Conservation (phyloP, 768 basidiomycete species). For the Sarcomyxa edulis region DNA sequence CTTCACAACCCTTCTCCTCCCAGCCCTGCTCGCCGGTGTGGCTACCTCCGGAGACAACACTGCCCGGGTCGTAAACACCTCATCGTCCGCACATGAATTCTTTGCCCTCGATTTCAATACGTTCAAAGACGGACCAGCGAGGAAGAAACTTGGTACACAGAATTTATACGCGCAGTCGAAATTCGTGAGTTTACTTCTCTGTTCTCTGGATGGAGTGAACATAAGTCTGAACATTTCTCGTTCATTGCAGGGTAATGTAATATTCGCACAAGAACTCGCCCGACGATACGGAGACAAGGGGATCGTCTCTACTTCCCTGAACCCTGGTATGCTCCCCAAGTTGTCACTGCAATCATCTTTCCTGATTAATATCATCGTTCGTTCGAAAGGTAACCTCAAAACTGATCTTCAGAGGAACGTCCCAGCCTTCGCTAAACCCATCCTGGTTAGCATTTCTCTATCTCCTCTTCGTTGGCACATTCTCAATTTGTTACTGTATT, state of each 20-base stretch:
- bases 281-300: constrained; percentile 39
- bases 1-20: constrained; percentile 47
- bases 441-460: constrained; percentile 10
- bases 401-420: constrained; percentile 24
- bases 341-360: constrained; percentile 1
- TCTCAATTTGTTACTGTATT: background rate
- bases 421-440: constrained; percentile 1
- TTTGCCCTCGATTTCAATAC: constrained; percentile 33
- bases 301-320: constrained; percentile 38
- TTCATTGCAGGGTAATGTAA: constrained; percentile 34
- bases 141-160: constrained; percentile 14
- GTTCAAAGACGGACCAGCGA: constrained; percentile 27
- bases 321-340: constrained; percentile 30
- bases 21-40: constrained; percentile 36
- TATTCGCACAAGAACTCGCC: constrained; percentile 40
- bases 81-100: constrained; percentile 33
- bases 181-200: constrained; percentile 27
- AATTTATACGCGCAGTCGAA: constrained; percentile 34
- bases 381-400: constrained; percentile 18
- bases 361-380: background rate
- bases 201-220: background rate
- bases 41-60: constrained; percentile 32
- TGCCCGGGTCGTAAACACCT: constrained; percentile 41
- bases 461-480: background rate
- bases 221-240: background rate